Evolutionary conservation across 2,329 filamentous ascomycete species (phyloP).

Genomic region (Bretziella fagacearum): DNA sequence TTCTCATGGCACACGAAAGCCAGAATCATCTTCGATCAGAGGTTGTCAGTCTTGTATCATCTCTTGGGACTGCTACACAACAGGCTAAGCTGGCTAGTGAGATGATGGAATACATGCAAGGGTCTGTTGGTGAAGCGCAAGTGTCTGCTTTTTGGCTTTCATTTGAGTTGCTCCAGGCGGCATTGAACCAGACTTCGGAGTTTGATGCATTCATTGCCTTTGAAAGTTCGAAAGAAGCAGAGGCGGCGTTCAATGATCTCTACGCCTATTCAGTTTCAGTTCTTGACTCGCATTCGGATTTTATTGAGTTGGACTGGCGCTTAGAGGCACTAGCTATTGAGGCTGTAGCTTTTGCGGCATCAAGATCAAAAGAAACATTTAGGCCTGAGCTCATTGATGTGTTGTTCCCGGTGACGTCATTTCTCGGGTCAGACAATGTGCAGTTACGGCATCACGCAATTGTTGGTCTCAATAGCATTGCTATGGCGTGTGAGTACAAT

Average conservation of each 20-base stretch:
- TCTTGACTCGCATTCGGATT: slow-evolving; percentile 37
- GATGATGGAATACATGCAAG: slow-evolving; percentile 46
- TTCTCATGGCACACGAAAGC: slow-evolving; percentile 47
- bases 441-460: slow-evolving; percentile 67
- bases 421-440: slow-evolving; percentile 54
- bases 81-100: slow-evolving; percentile 44
- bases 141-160: slow-evolving; percentile 68
- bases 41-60: slow-evolving; percentile 39
- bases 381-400: slow-evolving; percentile 76
- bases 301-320: slow-evolving; percentile 45
- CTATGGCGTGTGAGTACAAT: slow-evolving; percentile 54
- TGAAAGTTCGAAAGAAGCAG: slow-evolving; percentile 24
- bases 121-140: slow-evolving; percentile 35
- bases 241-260: slow-evolving; percentile 42
- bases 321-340: slow-evolving; percentile 68
- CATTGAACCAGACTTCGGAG: slow-evolving; percentile 32
- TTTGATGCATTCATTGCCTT: slow-evolving; percentile 52
- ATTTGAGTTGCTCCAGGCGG: slow-evolving; percentile 50
- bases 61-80: slow-evolving; percentile 39
- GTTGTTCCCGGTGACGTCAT: slow-evolving; percentile 79
- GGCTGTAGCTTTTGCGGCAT: slow-evolving; percentile 58
- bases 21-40: slow-evolving; percentile 44
- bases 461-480: slow-evolving; percentile 64
- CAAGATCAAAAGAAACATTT: slow-evolving; percentile 49
- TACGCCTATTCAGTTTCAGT: slow-evolving; percentile 51